phyloP scores from a whole-genome alignment of 495 filamentous ascomycete genomes.

The Cercophora samala region DNA sequence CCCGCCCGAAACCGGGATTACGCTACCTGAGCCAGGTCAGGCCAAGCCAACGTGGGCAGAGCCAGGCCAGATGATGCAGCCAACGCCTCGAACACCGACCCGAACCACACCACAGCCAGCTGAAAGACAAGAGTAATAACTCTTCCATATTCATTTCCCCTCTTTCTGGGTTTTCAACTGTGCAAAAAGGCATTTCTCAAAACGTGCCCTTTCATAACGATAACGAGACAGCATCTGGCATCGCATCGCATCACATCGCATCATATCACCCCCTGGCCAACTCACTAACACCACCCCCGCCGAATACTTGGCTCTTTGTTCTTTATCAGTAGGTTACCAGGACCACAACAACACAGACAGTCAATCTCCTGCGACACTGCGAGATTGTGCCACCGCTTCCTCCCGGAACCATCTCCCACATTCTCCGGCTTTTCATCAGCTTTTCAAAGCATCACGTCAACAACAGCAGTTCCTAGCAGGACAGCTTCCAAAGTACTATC shows the following conservation, averaged over 20 bases:
- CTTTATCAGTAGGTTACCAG: background rate
- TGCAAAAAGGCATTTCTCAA: background rate
- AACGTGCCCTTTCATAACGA: background rate
- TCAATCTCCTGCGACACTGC: background rate
- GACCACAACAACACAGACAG: background rate
- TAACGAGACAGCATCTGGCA: background rate
- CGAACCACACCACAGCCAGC: constrained; percentile 4
- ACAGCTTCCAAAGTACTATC: background rate
- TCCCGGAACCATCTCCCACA: background rate
- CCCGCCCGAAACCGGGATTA: constrained; percentile 22
- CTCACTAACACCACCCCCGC: background rate
- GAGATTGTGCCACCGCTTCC: background rate
- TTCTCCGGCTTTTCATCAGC: background rate
- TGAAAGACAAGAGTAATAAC: background rate
- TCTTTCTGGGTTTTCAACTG: background rate
- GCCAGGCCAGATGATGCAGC: constrained; percentile 16
- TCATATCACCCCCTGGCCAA: background rate
- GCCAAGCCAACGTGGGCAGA: constrained; percentile 14
- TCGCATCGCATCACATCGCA: background rate
- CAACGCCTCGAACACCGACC: constrained; percentile 9
- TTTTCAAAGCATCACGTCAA: background rate
- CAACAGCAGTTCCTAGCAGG: background rate
- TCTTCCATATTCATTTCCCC: background rate
- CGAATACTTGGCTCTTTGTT: background rate
- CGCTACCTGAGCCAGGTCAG: constrained; percentile 12